These are phyloP conservation scores for Paecilomyces formosus DNA, from an alignment of 2,329 filamentous ascomycete species.

Conservation along the genomic window DNA sequence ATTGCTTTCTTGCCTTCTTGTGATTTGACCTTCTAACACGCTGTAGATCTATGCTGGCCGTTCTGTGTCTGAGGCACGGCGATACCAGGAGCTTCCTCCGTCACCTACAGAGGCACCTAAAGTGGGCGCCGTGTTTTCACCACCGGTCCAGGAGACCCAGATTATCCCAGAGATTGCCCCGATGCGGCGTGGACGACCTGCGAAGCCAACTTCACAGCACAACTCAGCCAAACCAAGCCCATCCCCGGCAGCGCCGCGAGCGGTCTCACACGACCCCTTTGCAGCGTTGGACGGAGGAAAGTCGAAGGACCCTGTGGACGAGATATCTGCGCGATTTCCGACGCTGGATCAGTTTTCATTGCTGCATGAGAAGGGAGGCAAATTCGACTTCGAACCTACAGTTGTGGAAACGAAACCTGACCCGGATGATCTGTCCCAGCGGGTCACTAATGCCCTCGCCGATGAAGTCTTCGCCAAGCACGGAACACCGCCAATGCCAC, in stretches of 20 bases:
- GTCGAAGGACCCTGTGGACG: constrained; percentile 53
- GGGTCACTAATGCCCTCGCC: constrained; percentile 67
- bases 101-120: constrained; percentile 51
- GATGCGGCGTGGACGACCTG: constrained; percentile 81
- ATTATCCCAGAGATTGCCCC: constrained; percentile 82
- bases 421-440: constrained; percentile 53
- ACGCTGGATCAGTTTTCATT: constrained; percentile 89
- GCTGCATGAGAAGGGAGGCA: constrained; percentile 72
- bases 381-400: constrained; percentile 70
- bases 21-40: not conserved
- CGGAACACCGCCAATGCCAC: constrained; percentile 18
- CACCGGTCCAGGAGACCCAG: constrained; percentile 63
- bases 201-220: constrained; percentile 41
- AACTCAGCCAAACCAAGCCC: constrained; percentile 52
- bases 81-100: constrained; percentile 53
- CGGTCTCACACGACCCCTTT: constrained; percentile 73
- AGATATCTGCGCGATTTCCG: constrained; percentile 78
- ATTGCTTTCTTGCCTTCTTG: constrained; percentile 21
- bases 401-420: constrained; percentile 35
- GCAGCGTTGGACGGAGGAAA: constrained; percentile 72
- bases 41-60: constrained; percentile 62
- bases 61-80: constrained; percentile 56
- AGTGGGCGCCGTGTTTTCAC: constrained; percentile 74
- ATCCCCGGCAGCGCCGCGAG: constrained; percentile 66
- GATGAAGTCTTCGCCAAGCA: constrained; percentile 71